A percentile compares a stretch with the other conserved stretches of the same genome.
These are phyloP conservation scores for Arabis alpina DNA, from an alignment of 345 rosid species.

Conservation along the genomic window DNA sequence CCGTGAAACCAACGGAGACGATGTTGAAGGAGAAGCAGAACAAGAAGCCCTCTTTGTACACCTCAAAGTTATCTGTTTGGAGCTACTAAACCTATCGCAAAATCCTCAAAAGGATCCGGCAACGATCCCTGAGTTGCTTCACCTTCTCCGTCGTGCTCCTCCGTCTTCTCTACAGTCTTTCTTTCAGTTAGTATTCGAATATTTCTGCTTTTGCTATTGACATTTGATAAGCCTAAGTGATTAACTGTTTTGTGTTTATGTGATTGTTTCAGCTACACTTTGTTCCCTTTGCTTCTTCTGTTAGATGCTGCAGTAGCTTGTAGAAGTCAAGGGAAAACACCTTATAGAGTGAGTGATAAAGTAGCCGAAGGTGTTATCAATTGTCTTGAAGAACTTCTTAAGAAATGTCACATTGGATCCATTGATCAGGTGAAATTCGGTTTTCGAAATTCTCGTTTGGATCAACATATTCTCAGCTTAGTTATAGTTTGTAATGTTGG, in stretches of 20 bases:
- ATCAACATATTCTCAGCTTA: neutral
- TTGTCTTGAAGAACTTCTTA: conserved; percentile 85
- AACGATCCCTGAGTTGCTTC: conserved; percentile 55
- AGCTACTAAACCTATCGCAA: conserved; percentile 68
- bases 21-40: conserved; percentile 40
- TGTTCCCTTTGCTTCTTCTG: conserved; percentile 82
- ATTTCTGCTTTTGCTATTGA: neutral
- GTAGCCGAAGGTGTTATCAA: conserved; percentile 77
- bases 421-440: conserved; percentile 67
- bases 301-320: conserved; percentile 72
- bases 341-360: conserved; percentile 65
- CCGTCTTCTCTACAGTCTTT: conserved; percentile 67
- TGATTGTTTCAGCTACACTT: conserved; percentile 63
- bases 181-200: conserved; percentile 59
- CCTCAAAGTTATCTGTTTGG: conserved; percentile 58
- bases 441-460: neutral
- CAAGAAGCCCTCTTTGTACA: conserved; percentile 51
- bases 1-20: conserved; percentile 29
- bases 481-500: neutral
- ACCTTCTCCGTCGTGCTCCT: conserved; percentile 56
- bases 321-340: conserved; percentile 44
- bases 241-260: conserved; percentile 11
- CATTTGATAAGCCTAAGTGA: neutral
- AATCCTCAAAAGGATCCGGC: conserved; percentile 55
- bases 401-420: conserved; percentile 62